Evolutionary conservation across 192 early-diverging fungal species (phyloP), one percentile per base, ranked within the genome.

Genomic region (Lunasporangiospora selenospora): DNA sequence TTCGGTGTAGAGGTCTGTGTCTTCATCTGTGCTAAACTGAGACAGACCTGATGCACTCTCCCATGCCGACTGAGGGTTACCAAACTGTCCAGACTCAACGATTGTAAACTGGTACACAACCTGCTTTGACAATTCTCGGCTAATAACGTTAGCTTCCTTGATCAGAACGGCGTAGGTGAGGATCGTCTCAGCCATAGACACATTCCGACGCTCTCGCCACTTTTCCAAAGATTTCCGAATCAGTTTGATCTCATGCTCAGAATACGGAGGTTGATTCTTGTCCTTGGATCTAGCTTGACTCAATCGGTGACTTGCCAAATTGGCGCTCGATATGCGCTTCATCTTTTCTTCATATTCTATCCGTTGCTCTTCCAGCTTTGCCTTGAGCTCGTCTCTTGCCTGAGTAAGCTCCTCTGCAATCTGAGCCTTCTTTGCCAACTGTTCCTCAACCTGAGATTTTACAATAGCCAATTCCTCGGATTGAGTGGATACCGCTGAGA

Each of bases 111-210:
- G 94, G 76, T 93, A 98, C 6, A 93, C 75, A 15, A 93, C 90
- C 31, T 92, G 77, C 32, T 91, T 93, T 6, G 77, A 80, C n/a
- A 96, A 75, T 61, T 98, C 94, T 44, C 86, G 85, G 53, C 89
- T 83, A 26, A 95, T 94, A 9, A 97, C 83, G 55, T 96, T 98
- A 39, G 94, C 95, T 61, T 97, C 92, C 62, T 97, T 96, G 48
- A 98, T 58, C 52, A 90, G 65, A 12, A 90, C 78, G 0, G 89
- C 88, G 52, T 90, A 88, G 21, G 79, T 87, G 45, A 92, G 70
- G 54, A 92, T 87, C 8, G 73, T 80, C 48, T 90, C 86, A 23
- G 88, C 90, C 58, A 91, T 87, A 15, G 70, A 75, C 12, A 92
- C 83, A 26, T 80, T 77, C 52, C 87, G 78, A 55, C 83, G 67